These are phyloP conservation scores for Tuber indicum DNA, from an alignment of 495 filamentous ascomycete genomes.

Conservation along the genomic window DNA sequence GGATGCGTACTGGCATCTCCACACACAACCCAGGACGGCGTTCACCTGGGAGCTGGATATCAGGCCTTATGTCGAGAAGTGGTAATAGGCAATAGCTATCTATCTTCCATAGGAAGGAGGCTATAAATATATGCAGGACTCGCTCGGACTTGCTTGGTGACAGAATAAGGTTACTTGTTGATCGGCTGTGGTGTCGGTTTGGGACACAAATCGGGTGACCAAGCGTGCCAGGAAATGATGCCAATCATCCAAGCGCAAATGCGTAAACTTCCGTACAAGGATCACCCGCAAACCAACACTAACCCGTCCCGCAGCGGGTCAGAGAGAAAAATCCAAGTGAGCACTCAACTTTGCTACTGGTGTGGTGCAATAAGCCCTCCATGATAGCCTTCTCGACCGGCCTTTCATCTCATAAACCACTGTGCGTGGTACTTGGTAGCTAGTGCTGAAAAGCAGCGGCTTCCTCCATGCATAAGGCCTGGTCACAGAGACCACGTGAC, in stretches of 20 bases:
- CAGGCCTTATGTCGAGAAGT: constrained; percentile 74
- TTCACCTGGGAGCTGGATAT: constrained; percentile 85
- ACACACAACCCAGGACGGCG: constrained; percentile 71
- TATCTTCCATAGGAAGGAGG: not conserved
- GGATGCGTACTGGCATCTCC: constrained; percentile 80
- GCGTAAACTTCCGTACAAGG: not conserved
- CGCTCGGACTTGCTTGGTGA: not conserved
- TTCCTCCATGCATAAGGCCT: not conserved
- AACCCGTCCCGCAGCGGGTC: not conserved
- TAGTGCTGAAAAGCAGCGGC: not conserved
- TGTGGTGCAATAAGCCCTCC: not conserved
- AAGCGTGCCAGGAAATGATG: not conserved
- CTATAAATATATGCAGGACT: not conserved
- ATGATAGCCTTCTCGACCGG: too few species aligned
- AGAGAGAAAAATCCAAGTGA: not conserved
- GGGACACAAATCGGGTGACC: not conserved
- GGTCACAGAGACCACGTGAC: not conserved
- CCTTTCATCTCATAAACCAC: not conserved
- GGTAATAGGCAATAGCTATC: constrained; percentile 37
- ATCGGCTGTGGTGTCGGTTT: not conserved
- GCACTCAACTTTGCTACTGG: not conserved
- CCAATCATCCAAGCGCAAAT: not conserved
- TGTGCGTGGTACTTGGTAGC: not conserved
- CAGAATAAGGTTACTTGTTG: not conserved
- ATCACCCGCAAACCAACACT: not conserved